Evolutionary conservation across 352 stramenopile genomes (phyloP).

Genomic region (Phytopythium mirpurense): DNA sequence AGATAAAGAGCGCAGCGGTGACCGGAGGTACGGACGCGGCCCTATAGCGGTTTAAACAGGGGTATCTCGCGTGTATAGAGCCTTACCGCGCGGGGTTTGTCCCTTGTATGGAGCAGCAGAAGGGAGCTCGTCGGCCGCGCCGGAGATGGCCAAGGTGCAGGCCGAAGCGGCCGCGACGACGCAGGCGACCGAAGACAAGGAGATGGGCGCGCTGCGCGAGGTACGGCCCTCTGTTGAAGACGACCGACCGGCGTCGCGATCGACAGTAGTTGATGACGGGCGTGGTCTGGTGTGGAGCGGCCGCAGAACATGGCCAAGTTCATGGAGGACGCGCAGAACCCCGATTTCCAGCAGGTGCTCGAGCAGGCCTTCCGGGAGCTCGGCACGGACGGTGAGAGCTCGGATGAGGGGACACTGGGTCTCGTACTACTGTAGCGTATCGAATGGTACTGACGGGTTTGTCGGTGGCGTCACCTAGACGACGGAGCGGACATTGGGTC

Average conservation of each 20-base stretch:
- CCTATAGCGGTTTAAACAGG: not conserved
- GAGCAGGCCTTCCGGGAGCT: slow-evolving; percentile 86
- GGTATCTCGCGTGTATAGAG: too few relatives aligned
- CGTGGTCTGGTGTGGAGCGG: not conserved
- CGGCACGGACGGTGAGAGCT: slow-evolving; percentile 43
- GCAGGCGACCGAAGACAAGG: slow-evolving; percentile 33
- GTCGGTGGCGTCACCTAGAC: slow-evolving; percentile 11
- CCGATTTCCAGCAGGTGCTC: slow-evolving; percentile 82
- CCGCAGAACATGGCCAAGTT: slow-evolving; percentile 82
- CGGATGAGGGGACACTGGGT: not conserved
- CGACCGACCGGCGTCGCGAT: too few relatives aligned
- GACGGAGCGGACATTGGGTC: slow-evolving; percentile 68
- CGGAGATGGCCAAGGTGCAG: slow-evolving; percentile 31
- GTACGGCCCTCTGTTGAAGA: slow-evolving; percentile 29
- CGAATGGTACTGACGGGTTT: too few relatives aligned
- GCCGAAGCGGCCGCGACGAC: slow-evolving; percentile 51
- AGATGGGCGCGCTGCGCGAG: slow-evolving; percentile 64
- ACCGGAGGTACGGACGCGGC: not conserved
- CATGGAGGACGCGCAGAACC: slow-evolving; percentile 80
- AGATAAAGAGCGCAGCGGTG: slow-evolving; percentile 27
- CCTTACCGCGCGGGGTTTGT: too few relatives aligned
- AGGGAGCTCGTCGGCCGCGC: slow-evolving; percentile 8
- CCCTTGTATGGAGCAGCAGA: too few relatives aligned
- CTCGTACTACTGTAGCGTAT: too few relatives aligned
- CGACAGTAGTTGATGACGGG: not conserved